Base-by-base conservation (phyloP, 768 basidiomycete genomes). In the Tulasnella sp. region DNA sequence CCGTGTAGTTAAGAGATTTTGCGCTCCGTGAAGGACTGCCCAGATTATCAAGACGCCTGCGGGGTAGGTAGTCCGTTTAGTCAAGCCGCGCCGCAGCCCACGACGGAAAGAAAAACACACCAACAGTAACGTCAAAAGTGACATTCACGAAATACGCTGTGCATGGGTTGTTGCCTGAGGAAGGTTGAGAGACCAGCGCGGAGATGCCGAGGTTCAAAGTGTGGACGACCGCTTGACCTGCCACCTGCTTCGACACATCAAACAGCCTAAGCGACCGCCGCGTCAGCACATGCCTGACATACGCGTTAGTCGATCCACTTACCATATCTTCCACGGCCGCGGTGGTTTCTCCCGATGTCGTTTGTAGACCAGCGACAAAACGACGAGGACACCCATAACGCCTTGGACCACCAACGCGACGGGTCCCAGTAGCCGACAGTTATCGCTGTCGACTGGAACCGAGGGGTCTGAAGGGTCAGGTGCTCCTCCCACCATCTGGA, bases 241-340 rank as follows among this genome's bases (percentile, higher is more conserved):
- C 84, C 69, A 97, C 82, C 82, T 98, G 95, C 79, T 97, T 97
- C 2, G 89, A 90, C 5, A 97, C 91, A 77, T 97, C 95, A 79
- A 92, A 94, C n/a, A 91, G 78, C 94, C 92, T 94, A 36, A 62
- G 19, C 62, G 44, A 39, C n/a, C n/a, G 22, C 40, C 67, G 3
- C 17, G 62, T 40, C 8, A 64, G 35, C 67, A 69, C 35, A 29
- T 40, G 11, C 37, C 16, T 35, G 62, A 68, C 40, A 41, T 63
- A 65, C n/a, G 40, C 29, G 19, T 34, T 16, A 22, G 44, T 65
- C 47, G 32, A 9, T 11, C 39, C 72, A 75, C 87, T 73, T 76
- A 90, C 94, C 96, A 98, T 81, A 97, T 96, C 76, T 85, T 84
- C 96, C 96, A 98, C 22, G 89, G 91, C 35, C 96, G 86, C 78